phyloP scores from a whole-genome alignment of 129 eudicot genomes.

The Smallanthus sonchifolius region DNA sequence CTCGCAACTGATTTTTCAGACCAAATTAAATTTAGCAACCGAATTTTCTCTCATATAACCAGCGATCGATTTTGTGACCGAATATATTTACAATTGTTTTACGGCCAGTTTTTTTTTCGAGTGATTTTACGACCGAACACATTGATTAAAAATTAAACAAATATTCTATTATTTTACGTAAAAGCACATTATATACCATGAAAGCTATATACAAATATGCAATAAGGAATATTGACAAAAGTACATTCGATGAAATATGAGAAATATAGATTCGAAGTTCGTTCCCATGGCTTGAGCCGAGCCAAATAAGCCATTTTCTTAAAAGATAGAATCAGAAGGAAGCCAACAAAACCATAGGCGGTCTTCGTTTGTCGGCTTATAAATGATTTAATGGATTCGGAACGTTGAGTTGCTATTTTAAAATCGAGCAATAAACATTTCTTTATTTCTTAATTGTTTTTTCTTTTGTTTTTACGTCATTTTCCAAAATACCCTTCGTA shows the following conservation, averaged over 20 bases:
- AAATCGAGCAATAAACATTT: constrained; percentile 16
- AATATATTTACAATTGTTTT: background rate
- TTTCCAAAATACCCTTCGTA: constrained; percentile 4
- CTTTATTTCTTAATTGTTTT: constrained; percentile 21
- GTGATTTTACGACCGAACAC: background rate
- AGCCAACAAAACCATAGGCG: constrained; percentile 35
- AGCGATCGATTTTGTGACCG: background rate
- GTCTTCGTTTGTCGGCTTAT: constrained; percentile 33
- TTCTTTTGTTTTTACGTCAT: constrained; percentile 24
- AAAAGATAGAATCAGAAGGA: constrained; percentile 11
- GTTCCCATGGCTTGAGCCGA: constrained; percentile 3
- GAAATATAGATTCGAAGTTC: background rate
- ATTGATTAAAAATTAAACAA: background rate
- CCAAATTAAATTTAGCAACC: no score
- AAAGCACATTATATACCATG: background rate
- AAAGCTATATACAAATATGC: background rate
- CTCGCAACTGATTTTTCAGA: background rate
- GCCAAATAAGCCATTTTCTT: background rate
- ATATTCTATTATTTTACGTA: background rate
- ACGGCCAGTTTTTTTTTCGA: background rate
- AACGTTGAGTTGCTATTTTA: constrained; percentile 36
- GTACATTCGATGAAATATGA: background rate
- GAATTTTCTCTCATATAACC: no score
- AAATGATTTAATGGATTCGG: constrained; percentile 41
- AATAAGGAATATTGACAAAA: background rate